Percentiles rank a stretch among this genome's conserved stretches.
Conservation (phyloP, 371 early-diverging fungal species). For the Mucor saturninus region DNA sequence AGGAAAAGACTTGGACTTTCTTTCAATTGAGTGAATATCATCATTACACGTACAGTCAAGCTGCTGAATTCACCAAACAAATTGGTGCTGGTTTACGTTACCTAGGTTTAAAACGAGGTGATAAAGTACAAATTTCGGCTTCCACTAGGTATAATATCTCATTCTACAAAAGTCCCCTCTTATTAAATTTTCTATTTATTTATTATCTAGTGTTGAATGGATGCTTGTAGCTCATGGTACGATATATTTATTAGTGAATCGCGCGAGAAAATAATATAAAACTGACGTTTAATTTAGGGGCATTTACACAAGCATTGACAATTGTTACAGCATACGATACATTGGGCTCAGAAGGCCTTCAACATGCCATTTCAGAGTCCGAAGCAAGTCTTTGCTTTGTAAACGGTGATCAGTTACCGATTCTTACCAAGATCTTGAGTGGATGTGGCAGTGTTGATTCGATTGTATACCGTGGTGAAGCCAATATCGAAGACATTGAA, state of each 20-base stretch:
- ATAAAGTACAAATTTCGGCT: constrained; percentile 75
- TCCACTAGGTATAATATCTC: constrained; percentile 66
- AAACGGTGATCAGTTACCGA: constrained; percentile 70
- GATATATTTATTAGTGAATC: not conserved
- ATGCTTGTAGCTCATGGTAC: constrained; percentile 47
- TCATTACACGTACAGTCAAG: constrained; percentile 73
- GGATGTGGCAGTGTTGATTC: constrained; percentile 63
- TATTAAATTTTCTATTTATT: not conserved
- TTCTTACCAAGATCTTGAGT: constrained; percentile 51
- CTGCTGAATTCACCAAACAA: constrained; percentile 40
- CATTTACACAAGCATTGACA: constrained; percentile 63
- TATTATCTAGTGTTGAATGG: constrained; percentile 44
- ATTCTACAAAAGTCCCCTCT: not conserved
- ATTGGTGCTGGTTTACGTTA: constrained; percentile 73
- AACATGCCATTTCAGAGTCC: constrained; percentile 67
- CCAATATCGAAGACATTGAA: constrained; percentile 29
- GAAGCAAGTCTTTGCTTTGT: constrained; percentile 68
- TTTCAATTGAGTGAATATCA: constrained; percentile 72
- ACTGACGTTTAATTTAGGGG: constrained; percentile 30
- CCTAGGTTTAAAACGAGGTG: constrained; percentile 66
- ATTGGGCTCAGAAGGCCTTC: constrained; percentile 76
- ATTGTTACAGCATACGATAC: constrained; percentile 87
- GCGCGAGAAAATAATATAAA: not conserved
- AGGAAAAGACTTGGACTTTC: constrained; percentile 84
- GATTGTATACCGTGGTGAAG: constrained; percentile 77